Conservation (phyloP, 2,329 filamentous ascomycete genomes). For the Teratosphaeria viscida region DNA sequence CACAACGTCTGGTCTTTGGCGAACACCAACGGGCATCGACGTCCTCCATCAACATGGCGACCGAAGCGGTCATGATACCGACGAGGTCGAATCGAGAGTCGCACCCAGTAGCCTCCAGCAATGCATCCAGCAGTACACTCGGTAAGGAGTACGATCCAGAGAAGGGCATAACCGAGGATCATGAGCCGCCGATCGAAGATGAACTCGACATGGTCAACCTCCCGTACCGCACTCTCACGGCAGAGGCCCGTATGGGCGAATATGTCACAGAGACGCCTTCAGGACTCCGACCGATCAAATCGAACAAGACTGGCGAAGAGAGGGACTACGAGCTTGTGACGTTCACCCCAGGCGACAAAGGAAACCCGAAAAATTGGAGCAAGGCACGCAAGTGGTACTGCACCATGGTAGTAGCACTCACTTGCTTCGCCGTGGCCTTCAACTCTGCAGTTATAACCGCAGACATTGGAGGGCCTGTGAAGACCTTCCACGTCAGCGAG, state of each 20-base stretch:
- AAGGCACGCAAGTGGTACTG: constrained; percentile 23
- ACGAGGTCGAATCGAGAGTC: background rate
- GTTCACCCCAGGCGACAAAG: constrained; percentile 48
- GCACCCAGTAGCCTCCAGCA: background rate
- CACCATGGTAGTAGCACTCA: constrained; percentile 68
- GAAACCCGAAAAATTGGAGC: constrained; percentile 23
- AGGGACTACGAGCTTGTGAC: constrained; percentile 52
- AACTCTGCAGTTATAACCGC: constrained; percentile 67
- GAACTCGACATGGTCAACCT: constrained; percentile 10
- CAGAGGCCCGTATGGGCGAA: constrained; percentile 9
- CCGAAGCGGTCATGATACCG: background rate
- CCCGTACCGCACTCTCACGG: constrained; percentile 12
- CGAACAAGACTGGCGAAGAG: constrained; percentile 4
- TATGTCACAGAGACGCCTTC: constrained; percentile 8
- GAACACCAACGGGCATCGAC: background rate
- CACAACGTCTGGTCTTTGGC: background rate
- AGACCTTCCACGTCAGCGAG: constrained; percentile 56
- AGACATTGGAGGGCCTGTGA: constrained; percentile 53
- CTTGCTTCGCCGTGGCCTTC: constrained; percentile 39
- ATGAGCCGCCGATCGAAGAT: background rate
- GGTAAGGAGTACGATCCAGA: background rate
- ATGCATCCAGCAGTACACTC: background rate
- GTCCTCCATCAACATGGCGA: background rate
- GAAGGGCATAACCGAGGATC: background rate
- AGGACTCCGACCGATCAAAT: constrained; percentile 6